Conservation (phyloP, 805 yeast species). For the Geotrichum ghanense region DNA sequence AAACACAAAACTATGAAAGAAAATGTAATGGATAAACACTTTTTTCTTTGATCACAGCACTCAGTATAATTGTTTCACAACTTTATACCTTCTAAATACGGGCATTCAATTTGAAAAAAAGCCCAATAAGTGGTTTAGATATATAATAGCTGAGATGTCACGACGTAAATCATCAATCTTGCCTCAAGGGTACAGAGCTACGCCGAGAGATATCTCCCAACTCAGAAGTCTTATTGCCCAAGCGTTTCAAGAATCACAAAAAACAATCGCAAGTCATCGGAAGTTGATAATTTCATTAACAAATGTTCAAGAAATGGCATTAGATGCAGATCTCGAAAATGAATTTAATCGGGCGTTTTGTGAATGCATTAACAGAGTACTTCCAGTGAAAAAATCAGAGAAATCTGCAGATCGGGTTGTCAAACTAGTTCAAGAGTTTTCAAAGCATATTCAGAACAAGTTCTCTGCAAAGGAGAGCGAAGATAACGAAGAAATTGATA, state of each 20-base stretch:
- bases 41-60: too few species aligned
- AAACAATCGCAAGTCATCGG: slow-evolving; percentile 61
- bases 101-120: too few species aligned
- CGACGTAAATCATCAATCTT: not conserved
- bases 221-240: slow-evolving; percentile 29
- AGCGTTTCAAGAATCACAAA: slow-evolving; percentile 73
- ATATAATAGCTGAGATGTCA: too few species aligned
- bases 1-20: too few species aligned
- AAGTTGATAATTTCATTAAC: slow-evolving; percentile 56
- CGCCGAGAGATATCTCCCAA: slow-evolving; percentile 2
- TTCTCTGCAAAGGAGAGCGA: slow-evolving; percentile 22
- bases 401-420: slow-evolving; percentile 65
- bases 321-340: slow-evolving; percentile 39
- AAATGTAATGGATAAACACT: too few species aligned
- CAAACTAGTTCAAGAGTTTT: slow-evolving; percentile 50
- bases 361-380: slow-evolving; percentile 48
- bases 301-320: slow-evolving; percentile 41
- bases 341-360: slow-evolving; percentile 52
- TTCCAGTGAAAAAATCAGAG: slow-evolving; percentile 61
- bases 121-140: too few species aligned
- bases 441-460: slow-evolving; percentile 30
- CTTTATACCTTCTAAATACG: too few species aligned
- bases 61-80: too few species aligned
- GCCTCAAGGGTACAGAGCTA: not conserved
- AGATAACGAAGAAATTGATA: slow-evolving; percentile 28